Base-by-base conservation (phyloP, 2,329 filamentous ascomycete species). In the Arthrobotrys conoides region DNA sequence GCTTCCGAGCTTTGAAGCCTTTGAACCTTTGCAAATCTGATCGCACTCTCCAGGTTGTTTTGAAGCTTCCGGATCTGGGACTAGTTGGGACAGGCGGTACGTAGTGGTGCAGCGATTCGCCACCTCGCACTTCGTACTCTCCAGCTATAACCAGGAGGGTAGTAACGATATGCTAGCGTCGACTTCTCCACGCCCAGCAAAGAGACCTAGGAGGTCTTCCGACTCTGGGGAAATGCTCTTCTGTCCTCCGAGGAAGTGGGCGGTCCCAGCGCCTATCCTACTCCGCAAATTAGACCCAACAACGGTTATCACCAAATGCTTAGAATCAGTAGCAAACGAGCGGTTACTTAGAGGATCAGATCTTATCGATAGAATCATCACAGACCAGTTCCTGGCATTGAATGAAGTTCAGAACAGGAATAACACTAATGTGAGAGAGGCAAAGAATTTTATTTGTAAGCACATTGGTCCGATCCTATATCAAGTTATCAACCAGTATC, bases 381-480 rank as follows among this genome's bases (percentile, higher is more conserved):
- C n/a, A 16, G 75, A 78, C 6, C 57, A 55, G 12, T 78, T 71
- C 41, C 27, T 64, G 8, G 53, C 20, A 4, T 48, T 65, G 55
- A 64, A 48, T 20, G 63, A 68, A 20, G 44, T 70, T 18, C 75
- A 78, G 18, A 78, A 78, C 61, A 72, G 38, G 51, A 78, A 78
- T 18, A 64, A 49, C 22, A 72, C 68, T 9, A 78, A 78, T 24
- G 48, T 78, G 30, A 72, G 63, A 22, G 75, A 78, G 10, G 68
- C 75, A 24, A 78, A 78, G 20, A 22, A 5, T 3, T 78, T 68
- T 16, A 64, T 78, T 38, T 71, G 68, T 63, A 71, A 51, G 18
- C 68, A 69, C 12, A 78, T 78, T n/a, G 68, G 75, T 0, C 75
- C 75, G 14, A 69, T 78, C 30, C 55, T 78, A 12, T 72, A 72